phyloP scores from a whole-genome alignment of 768 basidiomycete genomes.

The Macrolepiota fuliginosa region DNA sequence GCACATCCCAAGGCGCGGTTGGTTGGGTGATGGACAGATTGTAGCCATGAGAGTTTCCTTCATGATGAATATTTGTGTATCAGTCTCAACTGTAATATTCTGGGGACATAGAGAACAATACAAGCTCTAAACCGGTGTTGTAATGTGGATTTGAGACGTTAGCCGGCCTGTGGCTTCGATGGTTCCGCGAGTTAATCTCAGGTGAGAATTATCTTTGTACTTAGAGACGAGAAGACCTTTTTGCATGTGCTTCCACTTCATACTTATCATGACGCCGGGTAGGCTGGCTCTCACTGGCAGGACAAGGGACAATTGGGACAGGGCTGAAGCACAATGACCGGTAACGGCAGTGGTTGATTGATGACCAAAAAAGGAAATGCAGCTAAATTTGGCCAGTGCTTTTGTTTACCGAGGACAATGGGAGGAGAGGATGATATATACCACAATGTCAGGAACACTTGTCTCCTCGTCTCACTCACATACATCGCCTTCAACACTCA shows the following conservation, averaged over 20 bases:
- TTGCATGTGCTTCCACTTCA: neutral
- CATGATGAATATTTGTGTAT: too few species aligned
- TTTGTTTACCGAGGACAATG: conserved; percentile 26
- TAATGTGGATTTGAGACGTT: too few species aligned
- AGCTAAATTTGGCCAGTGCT: conserved; percentile 20
- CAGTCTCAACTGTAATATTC: too few species aligned
- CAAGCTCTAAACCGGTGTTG: neutral
- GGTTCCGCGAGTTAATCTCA: neutral
- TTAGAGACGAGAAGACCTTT: neutral
- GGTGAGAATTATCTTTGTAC: neutral
- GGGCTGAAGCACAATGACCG: conserved; percentile 10
- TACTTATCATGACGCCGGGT: neutral
- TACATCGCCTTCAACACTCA: neutral
- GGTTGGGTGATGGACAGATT: too few species aligned
- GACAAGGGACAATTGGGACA: conserved; percentile 1
- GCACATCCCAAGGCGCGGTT: too few species aligned
- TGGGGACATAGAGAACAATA: too few species aligned
- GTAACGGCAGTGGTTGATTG: conserved; percentile 12
- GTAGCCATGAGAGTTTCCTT: neutral
- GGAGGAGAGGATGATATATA: conserved; percentile 7
- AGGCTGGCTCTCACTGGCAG: neutral
- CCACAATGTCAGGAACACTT: neutral
- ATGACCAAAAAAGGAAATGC: conserved; percentile 24
- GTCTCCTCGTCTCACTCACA: neutral
- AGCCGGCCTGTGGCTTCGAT: neutral